These are phyloP conservation scores for Ophiostoma sp. DNA, from an alignment of 2,329 filamentous ascomycete species.

Conservation along the genomic window DNA sequence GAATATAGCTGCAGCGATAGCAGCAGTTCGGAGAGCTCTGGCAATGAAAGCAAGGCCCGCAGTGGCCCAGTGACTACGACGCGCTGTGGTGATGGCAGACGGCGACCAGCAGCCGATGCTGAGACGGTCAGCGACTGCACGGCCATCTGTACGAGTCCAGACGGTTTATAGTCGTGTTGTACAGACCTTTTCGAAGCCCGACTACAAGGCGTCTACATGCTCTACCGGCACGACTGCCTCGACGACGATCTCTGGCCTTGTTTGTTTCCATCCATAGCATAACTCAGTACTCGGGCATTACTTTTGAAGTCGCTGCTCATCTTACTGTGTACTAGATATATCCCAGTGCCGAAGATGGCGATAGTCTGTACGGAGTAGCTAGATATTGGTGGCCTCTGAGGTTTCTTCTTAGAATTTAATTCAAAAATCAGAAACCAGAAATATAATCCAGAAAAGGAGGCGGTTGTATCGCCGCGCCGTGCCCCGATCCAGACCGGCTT, in stretches of 20 bases:
- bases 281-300: background rate
- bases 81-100: background rate
- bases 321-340: background rate
- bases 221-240: background rate
- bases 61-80: background rate
- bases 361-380: no score
- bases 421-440: no score
- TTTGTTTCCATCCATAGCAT: background rate
- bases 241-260: background rate
- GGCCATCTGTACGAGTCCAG: background rate
- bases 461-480: no score
- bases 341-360: background rate
- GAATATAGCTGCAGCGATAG: background rate
- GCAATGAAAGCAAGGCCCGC: background rate
- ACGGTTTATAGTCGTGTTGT: background rate
- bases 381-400: background rate
- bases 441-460: no score
- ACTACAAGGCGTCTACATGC: no score
- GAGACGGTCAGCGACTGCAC: background rate
- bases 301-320: background rate
- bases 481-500: no score
- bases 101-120: background rate
- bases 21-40: background rate
- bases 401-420: no score
- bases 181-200: no score